A percentile compares a stretch with the other conserved stretches of the same genome.
phyloP scores from a whole-genome alignment of 75 land plant species.

The Cryptomeria japonica region DNA sequence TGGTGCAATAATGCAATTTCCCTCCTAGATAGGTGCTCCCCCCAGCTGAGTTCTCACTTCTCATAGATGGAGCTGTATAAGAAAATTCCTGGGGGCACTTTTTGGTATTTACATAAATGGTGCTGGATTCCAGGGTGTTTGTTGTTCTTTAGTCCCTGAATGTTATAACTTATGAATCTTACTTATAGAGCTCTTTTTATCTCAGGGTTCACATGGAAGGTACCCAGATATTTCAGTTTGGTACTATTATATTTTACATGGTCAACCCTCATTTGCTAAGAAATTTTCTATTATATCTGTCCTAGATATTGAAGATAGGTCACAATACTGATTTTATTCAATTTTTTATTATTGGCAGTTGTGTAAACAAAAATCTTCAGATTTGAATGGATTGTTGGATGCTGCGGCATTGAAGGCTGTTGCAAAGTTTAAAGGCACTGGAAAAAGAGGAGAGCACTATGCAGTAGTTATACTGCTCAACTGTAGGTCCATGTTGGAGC shows the following conservation, averaged over 20 bases:
- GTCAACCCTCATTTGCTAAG: neutral
- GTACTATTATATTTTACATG: neutral
- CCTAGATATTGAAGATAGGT: neutral
- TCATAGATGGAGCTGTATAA: neutral
- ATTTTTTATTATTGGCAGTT: conserved; percentile 12
- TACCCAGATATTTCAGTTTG: neutral
- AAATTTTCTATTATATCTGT: neutral
- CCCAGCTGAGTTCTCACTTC: neutral
- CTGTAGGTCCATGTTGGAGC: conserved; percentile 22
- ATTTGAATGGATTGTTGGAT: conserved; percentile 17
- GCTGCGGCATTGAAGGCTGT: conserved; percentile 31
- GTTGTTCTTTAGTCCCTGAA: neutral
- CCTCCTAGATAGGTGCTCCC: neutral
- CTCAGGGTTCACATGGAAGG: neutral
- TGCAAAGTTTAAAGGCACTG: conserved; percentile 20
- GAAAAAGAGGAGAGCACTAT: conserved; percentile 26
- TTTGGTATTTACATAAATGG: neutral
- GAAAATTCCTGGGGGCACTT: neutral
- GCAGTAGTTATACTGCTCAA: conserved; percentile 21
- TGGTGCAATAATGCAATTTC: neutral
- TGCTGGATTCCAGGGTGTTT: neutral
- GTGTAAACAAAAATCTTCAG: conserved; percentile 10
- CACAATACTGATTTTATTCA: neutral
- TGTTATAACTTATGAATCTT: neutral
- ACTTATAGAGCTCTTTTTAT: neutral